phyloP scores from a whole-genome alignment of 2,329 filamentous ascomycete species.

The Paecilomyces formosus region DNA sequence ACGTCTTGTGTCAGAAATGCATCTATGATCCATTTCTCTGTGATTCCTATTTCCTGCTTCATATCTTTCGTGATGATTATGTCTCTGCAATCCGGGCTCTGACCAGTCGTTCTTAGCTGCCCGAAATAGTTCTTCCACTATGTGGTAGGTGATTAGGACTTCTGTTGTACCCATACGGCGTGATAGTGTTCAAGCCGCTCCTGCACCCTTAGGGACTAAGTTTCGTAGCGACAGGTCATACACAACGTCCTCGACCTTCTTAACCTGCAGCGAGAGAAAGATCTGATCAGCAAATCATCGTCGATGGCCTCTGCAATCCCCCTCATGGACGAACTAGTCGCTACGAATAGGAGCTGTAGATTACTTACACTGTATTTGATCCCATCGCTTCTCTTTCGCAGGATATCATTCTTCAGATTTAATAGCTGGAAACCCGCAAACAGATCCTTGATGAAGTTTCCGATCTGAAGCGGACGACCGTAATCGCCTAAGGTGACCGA shows the following conservation, averaged over 20 bases:
- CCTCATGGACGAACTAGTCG: background rate
- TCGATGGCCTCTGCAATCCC: background rate
- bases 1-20: background rate
- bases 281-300: background rate
- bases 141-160: background rate
- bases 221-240: slow-evolving; percentile 89
- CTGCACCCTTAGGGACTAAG: slow-evolving; percentile 53
- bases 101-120: background rate
- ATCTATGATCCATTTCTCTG: background rate
- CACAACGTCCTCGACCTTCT: slow-evolving; percentile 96
- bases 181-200: slow-evolving; percentile 1
- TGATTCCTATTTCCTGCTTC: too few species aligned
- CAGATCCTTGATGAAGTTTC: slow-evolving; percentile 86
- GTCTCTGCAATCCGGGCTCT: background rate
- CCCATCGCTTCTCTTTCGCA: slow-evolving; percentile 80
- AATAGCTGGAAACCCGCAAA: slow-evolving; percentile 95
- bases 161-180: background rate
- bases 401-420: slow-evolving; percentile 91
- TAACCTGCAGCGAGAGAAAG: slow-evolving; percentile 52
- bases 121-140: background rate
- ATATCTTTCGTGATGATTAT: too few species aligned
- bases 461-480: slow-evolving; percentile 76
- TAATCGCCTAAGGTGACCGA: slow-evolving; percentile 89
- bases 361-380: slow-evolving; percentile 79
- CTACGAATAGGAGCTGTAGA: background rate